These are phyloP conservation scores for Fusarium subtropicale DNA, from an alignment of 2,329 filamentous ascomycete species.

Conservation along the genomic window DNA sequence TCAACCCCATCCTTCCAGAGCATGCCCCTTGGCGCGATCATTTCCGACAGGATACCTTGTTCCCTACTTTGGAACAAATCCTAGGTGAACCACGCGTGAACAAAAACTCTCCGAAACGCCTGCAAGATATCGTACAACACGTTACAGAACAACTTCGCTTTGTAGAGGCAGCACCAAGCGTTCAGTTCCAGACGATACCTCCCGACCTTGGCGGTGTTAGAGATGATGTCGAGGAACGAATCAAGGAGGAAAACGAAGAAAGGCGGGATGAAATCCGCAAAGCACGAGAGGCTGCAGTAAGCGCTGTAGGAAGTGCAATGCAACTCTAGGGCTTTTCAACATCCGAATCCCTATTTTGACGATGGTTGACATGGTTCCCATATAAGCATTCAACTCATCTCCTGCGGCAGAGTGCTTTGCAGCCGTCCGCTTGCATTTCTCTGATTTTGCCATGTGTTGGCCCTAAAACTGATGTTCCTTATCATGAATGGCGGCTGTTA, in stretches of 20 bases:
- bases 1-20: conserved; percentile 78
- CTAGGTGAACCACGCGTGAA: conserved; percentile 78
- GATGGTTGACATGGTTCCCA: background rate
- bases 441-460: conserved; percentile 4
- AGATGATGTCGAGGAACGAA: conserved; percentile 74
- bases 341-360: background rate
- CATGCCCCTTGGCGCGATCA: conserved; percentile 89
- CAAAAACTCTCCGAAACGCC: conserved; percentile 79
- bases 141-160: conserved; percentile 89
- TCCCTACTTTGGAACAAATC: conserved; percentile 83
- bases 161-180: conserved; percentile 84
- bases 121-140: conserved; percentile 80
- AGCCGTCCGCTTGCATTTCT: conserved; percentile 6
- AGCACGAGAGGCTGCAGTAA: conserved; percentile 68
- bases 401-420: background rate
- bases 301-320: conserved; percentile 68
- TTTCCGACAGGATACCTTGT: conserved; percentile 88
- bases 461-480: conserved; percentile 1
- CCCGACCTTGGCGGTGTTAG: conserved; percentile 77
- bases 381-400: conserved; percentile 5
- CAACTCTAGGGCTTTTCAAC: conserved; percentile 55
- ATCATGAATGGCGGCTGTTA: conserved; percentile 1
- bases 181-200: conserved; percentile 84
- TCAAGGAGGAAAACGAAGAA: conserved; percentile 74
- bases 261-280: conserved; percentile 65